A percentile compares a stretch with the other conserved stretches of the same genome.
Evolutionary conservation across 768 basidiomycete species (phyloP).

Genomic region (Holtermanniella nyarrowii): DNA sequence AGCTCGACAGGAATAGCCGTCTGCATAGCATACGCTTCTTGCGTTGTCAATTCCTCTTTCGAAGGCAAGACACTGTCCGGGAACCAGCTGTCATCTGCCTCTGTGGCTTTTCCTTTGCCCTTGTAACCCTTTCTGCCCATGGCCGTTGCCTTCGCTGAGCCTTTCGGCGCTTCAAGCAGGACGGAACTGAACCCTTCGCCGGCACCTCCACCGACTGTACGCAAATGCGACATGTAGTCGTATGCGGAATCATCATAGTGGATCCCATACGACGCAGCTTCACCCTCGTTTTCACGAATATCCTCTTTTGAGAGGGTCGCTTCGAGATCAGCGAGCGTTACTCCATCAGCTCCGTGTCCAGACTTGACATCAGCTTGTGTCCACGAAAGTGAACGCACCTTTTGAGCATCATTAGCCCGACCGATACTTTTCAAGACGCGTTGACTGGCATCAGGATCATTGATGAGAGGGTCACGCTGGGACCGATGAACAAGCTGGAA

Average conservation of each 20-base stretch:
- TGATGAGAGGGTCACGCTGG: slow-evolving; percentile 86
- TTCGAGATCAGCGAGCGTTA: slow-evolving; percentile 73
- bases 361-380: slow-evolving; percentile 3
- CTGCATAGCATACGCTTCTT: slow-evolving; percentile 47
- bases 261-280: slow-evolving; percentile 79
- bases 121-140: slow-evolving; percentile 39
- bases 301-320: slow-evolving; percentile 44
- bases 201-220: slow-evolving; percentile 51
- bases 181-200: slow-evolving; percentile 55
- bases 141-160: slow-evolving; percentile 23
- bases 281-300: slow-evolving; percentile 56
- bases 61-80: slow-evolving; percentile 44
- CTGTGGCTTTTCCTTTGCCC: slow-evolving; percentile 44
- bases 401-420: slow-evolving; percentile 62
- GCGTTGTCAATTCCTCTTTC: slow-evolving; percentile 54
- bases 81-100: slow-evolving; percentile 29
- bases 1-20: slow-evolving; percentile 72
- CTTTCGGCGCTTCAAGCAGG: slow-evolving; percentile 25
- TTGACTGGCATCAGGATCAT: slow-evolving; percentile 77
- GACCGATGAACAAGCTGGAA: slow-evolving; percentile 97
- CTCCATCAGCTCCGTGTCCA: slow-evolving; percentile 43
- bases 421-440: slow-evolving; percentile 81
- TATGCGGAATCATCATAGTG: slow-evolving; percentile 94
- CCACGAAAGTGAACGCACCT: slow-evolving; percentile 5
- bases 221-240: slow-evolving; percentile 96